Conservation (phyloP, 768 basidiomycete genomes). For the Boletus rex-veris region DNA sequence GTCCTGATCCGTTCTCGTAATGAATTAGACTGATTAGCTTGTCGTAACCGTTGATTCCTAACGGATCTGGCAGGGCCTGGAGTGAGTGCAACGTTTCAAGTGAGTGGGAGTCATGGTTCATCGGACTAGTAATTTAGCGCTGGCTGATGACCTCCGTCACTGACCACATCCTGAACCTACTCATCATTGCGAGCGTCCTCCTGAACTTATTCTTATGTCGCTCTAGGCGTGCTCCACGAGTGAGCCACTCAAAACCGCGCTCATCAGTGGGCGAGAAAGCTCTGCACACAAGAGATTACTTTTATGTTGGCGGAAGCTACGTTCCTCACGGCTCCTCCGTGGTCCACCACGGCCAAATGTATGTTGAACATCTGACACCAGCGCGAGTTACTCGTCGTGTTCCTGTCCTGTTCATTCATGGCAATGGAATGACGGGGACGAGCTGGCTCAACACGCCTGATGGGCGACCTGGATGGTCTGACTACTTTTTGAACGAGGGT, state of each 20-base stretch:
- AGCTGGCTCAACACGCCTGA: conserved; percentile 54
- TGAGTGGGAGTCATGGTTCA: no score
- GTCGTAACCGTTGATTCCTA: no score
- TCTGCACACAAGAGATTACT: conserved; percentile 44
- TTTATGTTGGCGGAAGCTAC: conserved; percentile 48
- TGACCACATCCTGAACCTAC: conserved; percentile 1
- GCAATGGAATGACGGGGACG: conserved; percentile 51
- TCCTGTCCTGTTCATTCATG: conserved; percentile 49
- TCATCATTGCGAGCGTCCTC: conserved; percentile 13
- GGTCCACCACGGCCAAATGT: conserved; percentile 46
- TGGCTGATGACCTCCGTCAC: conserved; percentile 7
- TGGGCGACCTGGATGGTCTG: conserved; percentile 53
- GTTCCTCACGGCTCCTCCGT: conserved; percentile 32
- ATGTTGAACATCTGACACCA: conserved; percentile 50
- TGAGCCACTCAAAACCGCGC: neutral
- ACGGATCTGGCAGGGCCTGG: no score
- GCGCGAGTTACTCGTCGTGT: conserved; percentile 33
- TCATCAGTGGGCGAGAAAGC: conserved; percentile 22
- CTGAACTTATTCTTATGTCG: conserved; percentile 17
- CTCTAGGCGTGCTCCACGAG: neutral
- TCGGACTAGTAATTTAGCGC: no score
- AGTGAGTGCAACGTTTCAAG: no score
- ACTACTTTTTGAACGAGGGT: conserved; percentile 48
- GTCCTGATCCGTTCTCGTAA: neutral
- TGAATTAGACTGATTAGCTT: no score